A percentile compares a stretch with the other conserved stretches of the same genome.
These are phyloP conservation scores for Penicillium cataractarum DNA, from an alignment of 495 filamentous ascomycete genomes.

Conservation along the genomic window DNA sequence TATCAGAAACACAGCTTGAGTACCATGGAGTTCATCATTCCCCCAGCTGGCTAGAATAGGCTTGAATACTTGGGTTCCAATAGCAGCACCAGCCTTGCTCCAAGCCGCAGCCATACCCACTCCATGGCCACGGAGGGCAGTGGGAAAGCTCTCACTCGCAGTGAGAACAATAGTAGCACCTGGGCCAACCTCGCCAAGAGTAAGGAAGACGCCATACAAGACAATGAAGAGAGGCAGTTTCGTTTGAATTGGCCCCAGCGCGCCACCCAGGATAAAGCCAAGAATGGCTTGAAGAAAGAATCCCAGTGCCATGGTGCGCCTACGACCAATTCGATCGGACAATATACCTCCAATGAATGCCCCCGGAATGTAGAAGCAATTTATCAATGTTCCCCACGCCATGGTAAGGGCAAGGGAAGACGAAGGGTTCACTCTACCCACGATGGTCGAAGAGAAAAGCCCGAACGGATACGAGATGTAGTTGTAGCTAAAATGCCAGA, in stretches of 20 bases:
- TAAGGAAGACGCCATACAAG: constrained; percentile 69
- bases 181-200: constrained; percentile 75
- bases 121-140: constrained; percentile 76
- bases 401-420: constrained; percentile 58
- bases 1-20: constrained; percentile 34
- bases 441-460: constrained; percentile 43
- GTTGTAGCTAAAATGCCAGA: constrained; percentile 33
- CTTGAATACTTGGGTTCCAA: constrained; percentile 73
- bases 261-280: constrained; percentile 73
- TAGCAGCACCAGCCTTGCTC: constrained; percentile 79
- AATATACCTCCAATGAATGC: constrained; percentile 70
- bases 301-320: constrained; percentile 62
- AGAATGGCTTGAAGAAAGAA: constrained; percentile 65
- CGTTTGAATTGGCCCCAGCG: constrained; percentile 57
- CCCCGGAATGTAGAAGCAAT: constrained; percentile 79
- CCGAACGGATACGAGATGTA: constrained; percentile 46
- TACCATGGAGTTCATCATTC: constrained; percentile 26
- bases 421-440: constrained; percentile 43
- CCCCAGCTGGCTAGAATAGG: constrained; percentile 35
- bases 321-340: constrained; percentile 69
- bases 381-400: constrained; percentile 79
- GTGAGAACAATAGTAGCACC: constrained; percentile 79
- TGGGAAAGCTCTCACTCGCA: constrained; percentile 65
- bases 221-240: constrained; percentile 70
- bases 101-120: constrained; percentile 78